Base-by-base conservation (phyloP, 2,329 filamentous ascomycete genomes). In the Phialophora chinensis region DNA sequence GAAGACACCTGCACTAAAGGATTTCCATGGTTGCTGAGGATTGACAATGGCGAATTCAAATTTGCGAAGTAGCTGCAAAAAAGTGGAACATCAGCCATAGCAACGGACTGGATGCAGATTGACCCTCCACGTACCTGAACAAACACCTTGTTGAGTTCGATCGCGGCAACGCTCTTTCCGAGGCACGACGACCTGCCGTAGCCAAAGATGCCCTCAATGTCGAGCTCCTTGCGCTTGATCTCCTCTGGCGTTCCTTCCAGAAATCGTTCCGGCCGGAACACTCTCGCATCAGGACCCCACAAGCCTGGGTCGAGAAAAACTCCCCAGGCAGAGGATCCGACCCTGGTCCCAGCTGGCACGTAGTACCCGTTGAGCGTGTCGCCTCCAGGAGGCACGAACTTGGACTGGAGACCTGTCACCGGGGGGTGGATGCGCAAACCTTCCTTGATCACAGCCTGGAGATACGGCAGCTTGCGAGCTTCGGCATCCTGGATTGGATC, bases 181-280 rank as follows among this genome's bases (percentile, higher is more conserved):
- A 84, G 71, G 67, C 83, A 84, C 70, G 77, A 73, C 65, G 76
- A 81, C 35, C 77, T 78, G 0, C 83, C 82, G n/a, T 78, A 75
- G 17, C 79, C 79, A 72, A 84, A 85, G 0, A 81, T 74, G 14
- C 82, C 73, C 56, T 83, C 82, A 58, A 79, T 73, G 1, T 77
- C 79, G 44, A 74, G 72, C 31, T 77, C 74, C 76, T 82, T 83
- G 17, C 74, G 74, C 17, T 75, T 72, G 60, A 76, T 72, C 49
- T 77, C 75, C 1, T 74, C 75, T 1, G 73, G 70, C 11, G 74
- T 72, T 0, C 73, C 76, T 63, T 82, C 76, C 11, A 86, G 69
- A 82, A 83, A 86, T 52, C 84, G 77, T 59, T 83, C 83, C 0
- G 84, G 85, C 25, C 79, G 75, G 71, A 82, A 86, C 0, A 78